phyloP scores from a whole-genome alignment of 805 yeast genomes.

The Komagataella kurtzmanii region DNA sequence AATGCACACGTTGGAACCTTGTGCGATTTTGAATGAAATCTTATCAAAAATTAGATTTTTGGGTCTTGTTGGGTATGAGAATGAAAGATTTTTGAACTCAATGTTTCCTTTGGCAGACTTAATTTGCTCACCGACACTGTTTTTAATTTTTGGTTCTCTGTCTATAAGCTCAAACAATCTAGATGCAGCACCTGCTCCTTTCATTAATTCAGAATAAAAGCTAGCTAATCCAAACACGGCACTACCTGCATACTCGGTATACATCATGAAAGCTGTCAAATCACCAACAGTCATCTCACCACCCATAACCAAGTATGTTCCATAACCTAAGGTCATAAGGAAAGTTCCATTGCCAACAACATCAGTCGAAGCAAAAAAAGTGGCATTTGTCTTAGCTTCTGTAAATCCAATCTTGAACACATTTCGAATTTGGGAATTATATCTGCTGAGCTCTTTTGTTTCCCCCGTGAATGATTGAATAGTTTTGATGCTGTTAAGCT shows the following conservation, averaged over 20 bases:
- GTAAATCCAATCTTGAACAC: slow-evolving; percentile 60
- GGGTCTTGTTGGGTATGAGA: slow-evolving; percentile 80
- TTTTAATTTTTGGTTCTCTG: slow-evolving; percentile 58
- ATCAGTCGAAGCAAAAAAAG: slow-evolving; percentile 71
- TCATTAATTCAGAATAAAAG: slow-evolving; percentile 89
- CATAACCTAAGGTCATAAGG: slow-evolving; percentile 62
- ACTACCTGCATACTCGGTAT: slow-evolving; percentile 87
- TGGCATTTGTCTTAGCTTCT: slow-evolving; percentile 73
- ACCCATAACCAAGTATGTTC: slow-evolving; percentile 62
- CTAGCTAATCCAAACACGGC: slow-evolving; percentile 86
- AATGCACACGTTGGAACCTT: slow-evolving; percentile 84
- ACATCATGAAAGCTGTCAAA: slow-evolving; percentile 85
- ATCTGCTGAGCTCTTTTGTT: slow-evolving; percentile 58
- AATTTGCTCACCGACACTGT: slow-evolving; percentile 46
- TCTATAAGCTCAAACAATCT: slow-evolving; percentile 82
- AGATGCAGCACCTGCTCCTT: slow-evolving; percentile 94
- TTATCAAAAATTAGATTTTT: slow-evolving; percentile 52
- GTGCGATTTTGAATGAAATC: slow-evolving; percentile 47
- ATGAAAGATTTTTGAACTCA: slow-evolving; percentile 51
- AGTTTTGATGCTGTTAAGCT: slow-evolving; percentile 71
- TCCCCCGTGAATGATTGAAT: slow-evolving; percentile 91
- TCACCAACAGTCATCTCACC: slow-evolving; percentile 81
- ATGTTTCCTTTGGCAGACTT: slow-evolving; percentile 37
- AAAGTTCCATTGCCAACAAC: slow-evolving; percentile 74
- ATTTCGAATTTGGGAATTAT: slow-evolving; percentile 56